Evolutionary conservation across 1,139 yeast species (phyloP).

Genomic region (Protomyces lactucae-debilis): DNA sequence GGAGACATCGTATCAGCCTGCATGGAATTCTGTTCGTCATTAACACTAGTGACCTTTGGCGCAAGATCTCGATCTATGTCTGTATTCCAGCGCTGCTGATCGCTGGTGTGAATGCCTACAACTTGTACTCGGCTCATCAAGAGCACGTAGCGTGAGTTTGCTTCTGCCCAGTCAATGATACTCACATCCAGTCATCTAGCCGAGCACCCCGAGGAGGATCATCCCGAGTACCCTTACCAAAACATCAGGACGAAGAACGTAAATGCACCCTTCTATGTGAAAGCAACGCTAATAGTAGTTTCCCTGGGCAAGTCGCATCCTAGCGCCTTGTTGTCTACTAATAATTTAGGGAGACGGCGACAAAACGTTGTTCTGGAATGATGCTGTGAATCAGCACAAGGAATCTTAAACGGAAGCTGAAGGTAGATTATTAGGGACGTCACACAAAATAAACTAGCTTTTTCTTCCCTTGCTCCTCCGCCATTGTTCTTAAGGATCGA

Average conservation of each 20-base stretch:
- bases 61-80: constrained; percentile 68
- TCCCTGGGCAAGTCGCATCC: not conserved
- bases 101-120: constrained; percentile 74
- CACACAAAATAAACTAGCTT: too few relatives aligned
- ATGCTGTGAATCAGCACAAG: constrained; percentile 76
- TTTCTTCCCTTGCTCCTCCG: too few relatives aligned
- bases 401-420: not conserved
- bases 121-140: constrained; percentile 79
- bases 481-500: too few relatives aligned
- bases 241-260: constrained; percentile 76
- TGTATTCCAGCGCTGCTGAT: constrained; percentile 76
- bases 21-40: too few relatives aligned
- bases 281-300: not conserved
- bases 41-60: constrained; percentile 52
- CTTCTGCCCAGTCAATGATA: constrained; percentile 31
- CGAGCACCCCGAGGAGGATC: constrained; percentile 8
- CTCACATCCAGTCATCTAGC: constrained; percentile 38
- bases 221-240: constrained; percentile 74
- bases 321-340: constrained; percentile 24
- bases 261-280: not conserved
- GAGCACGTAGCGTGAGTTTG: constrained; percentile 82
- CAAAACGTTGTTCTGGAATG: constrained; percentile 94
- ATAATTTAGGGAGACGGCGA: constrained; percentile 79
- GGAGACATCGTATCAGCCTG: constrained; percentile 12
- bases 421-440: too few relatives aligned